Evolutionary conservation across 176 grass and related monocot species (phyloP).

Genomic region (Triticum timopheevii): DNA sequence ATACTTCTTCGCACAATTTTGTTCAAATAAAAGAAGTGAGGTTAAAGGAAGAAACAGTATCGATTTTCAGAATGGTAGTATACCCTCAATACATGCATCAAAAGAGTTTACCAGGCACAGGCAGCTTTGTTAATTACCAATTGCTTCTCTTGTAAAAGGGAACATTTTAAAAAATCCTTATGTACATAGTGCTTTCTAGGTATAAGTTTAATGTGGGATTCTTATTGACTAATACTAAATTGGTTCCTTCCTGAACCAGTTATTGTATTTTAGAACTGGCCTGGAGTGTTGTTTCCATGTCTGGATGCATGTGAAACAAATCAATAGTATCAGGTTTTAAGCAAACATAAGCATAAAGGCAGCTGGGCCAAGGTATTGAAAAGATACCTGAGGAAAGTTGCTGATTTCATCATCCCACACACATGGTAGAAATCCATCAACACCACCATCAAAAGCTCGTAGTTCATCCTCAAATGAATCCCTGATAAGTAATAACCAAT

Average conservation of each 20-base stretch:
- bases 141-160: not conserved
- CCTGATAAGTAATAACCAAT: slow-evolving; percentile 56
- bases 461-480: slow-evolving; percentile 99
- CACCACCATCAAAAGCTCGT: slow-evolving; percentile 81
- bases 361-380: slow-evolving; percentile 17
- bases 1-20: not conserved
- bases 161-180: not conserved
- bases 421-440: slow-evolving; percentile 83
- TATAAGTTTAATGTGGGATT: not conserved
- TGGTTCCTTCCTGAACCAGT: not conserved
- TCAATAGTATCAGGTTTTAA: not conserved
- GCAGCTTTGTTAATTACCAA: slow-evolving; percentile 14
- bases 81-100: not conserved
- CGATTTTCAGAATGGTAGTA: slow-evolving; percentile 2
- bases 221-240: slow-evolving; percentile 4
- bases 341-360: slow-evolving; percentile 23
- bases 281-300: not conserved
- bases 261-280: not conserved
- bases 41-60: not conserved
- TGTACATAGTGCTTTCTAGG: not conserved
- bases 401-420: slow-evolving; percentile 87
- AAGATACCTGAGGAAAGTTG: slow-evolving; percentile 84
- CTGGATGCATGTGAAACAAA: not conserved
- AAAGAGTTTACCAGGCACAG: not conserved
- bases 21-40: not conserved